Conservation (phyloP, 371 early-diverging fungal genomes). For the Mucor piriformis region DNA sequence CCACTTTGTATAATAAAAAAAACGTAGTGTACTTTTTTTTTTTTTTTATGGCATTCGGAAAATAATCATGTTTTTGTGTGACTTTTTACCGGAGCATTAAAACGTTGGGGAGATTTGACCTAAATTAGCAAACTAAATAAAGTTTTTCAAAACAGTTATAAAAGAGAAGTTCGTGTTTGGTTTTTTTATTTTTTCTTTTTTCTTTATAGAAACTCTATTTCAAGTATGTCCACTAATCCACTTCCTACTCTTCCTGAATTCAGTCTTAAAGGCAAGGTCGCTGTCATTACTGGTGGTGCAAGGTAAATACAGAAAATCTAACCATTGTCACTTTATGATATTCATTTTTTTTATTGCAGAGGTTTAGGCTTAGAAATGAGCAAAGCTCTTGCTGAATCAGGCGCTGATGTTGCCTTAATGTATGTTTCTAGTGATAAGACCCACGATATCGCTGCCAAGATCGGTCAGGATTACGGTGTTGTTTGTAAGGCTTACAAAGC, state of each 20-base stretch:
- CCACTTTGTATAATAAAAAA: slow-evolving; percentile 15
- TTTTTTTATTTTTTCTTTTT: not conserved
- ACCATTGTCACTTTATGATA: too few species aligned
- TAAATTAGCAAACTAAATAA: not conserved
- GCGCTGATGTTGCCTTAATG: slow-evolving; percentile 53
- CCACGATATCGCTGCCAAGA: slow-evolving; percentile 38
- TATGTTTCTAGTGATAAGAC: slow-evolving; percentile 50
- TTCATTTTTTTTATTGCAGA: too few species aligned
- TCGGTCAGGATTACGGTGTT: slow-evolving; percentile 39
- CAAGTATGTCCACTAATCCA: slow-evolving; percentile 7
- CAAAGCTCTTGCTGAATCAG: slow-evolving; percentile 49
- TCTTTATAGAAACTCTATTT: not conserved
- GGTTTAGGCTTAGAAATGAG: slow-evolving; percentile 51
- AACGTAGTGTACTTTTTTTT: not conserved
- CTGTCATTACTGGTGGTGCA: slow-evolving; percentile 51
- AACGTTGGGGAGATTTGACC: not conserved
- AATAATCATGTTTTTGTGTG: not conserved
- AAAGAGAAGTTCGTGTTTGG: not conserved
- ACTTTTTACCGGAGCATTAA: not conserved
- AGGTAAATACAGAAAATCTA: slow-evolving; percentile 26
- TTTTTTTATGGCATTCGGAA: not conserved
- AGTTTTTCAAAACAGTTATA: not conserved
- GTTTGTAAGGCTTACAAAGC: slow-evolving; percentile 50
- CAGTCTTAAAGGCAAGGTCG: slow-evolving; percentile 47
- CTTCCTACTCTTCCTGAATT: slow-evolving; percentile 41